phyloP scores from a whole-genome alignment of 1,284 basidiomycete genomes.

The Ceratobasidium sp. region DNA sequence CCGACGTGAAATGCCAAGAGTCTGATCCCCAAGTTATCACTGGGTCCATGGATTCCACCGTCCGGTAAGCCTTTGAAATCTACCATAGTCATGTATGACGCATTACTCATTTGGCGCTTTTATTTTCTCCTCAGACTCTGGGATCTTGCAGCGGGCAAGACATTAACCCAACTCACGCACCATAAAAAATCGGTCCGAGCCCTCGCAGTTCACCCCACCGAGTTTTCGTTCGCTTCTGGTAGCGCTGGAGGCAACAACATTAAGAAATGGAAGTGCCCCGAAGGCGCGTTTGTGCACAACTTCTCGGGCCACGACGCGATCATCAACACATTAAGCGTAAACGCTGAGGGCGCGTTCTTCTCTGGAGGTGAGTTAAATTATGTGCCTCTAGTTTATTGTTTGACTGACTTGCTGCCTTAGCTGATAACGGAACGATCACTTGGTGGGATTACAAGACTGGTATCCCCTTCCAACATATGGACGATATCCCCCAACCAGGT shows the following conservation, averaged over 20 bases:
- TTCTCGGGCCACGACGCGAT: conserved; percentile 96
- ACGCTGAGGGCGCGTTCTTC: conserved; percentile 96
- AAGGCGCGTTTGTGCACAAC: conserved; percentile 94
- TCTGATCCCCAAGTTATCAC: conserved; percentile 98
- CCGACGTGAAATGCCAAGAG: conserved; percentile 94
- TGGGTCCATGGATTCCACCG: conserved; percentile 97
- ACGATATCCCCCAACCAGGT: conserved; percentile 95
- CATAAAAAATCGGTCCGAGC: conserved; percentile 98
- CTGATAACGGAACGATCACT: conserved; percentile 88
- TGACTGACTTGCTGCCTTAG: conserved; percentile 56
- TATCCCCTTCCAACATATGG: conserved; percentile 92
- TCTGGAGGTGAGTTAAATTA: conserved; percentile 88
- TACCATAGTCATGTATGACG: no score
- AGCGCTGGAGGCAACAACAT: conserved; percentile 98
- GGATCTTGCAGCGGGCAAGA: conserved; percentile 99
- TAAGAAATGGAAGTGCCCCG: conserved; percentile 99
- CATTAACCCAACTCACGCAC: conserved; percentile 94
- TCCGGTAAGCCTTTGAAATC: conserved; percentile 80
- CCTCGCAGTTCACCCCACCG: conserved; percentile 92
- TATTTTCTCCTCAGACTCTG: conserved; percentile 71
- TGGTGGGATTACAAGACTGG: conserved; percentile 97
- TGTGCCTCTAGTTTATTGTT: conserved; percentile 42
- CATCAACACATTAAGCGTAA: conserved; percentile 95
- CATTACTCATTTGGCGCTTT: background rate
- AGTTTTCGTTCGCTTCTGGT: conserved; percentile 95